Percentiles rank a stretch among this genome's conserved stretches.
Evolutionary conservation across 352 stramenopile species (phyloP).

Genomic region (Elongisporangium undulatum): DNA sequence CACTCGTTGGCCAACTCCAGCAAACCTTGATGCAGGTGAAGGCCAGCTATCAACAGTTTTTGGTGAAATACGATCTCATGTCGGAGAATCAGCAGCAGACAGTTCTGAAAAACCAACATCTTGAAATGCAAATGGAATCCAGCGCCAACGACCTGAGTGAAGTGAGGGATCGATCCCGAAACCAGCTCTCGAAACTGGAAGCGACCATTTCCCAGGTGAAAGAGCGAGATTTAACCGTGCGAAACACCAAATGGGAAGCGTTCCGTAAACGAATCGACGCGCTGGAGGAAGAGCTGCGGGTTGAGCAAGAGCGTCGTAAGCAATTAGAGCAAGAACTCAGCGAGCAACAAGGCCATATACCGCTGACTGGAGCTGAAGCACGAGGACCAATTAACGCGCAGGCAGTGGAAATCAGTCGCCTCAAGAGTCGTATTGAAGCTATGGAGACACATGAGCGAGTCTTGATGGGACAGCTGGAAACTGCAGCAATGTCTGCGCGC

Average conservation of each 20-base stretch:
- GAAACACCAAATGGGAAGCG: conserved; percentile 61
- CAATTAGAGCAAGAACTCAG: conserved; percentile 63
- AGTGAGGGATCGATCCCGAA: conserved; percentile 26
- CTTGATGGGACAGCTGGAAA: conserved; percentile 51
- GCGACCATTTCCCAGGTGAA: conserved; percentile 42
- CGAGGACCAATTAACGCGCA: conserved; percentile 7
- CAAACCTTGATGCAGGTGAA: conserved; percentile 89
- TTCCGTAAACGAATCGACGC: conserved; percentile 69
- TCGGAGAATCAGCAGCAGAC: conserved; percentile 47
- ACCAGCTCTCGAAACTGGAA: conserved; percentile 39
- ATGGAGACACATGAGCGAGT: conserved; percentile 66
- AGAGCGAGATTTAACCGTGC: conserved; percentile 49
- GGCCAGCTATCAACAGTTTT: conserved; percentile 76
- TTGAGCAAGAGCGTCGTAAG: conserved; percentile 47
- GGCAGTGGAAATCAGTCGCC: conserved; percentile 29
- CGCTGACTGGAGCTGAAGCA: conserved; percentile 16
- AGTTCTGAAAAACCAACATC: conserved; percentile 44
- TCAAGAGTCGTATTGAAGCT: conserved; percentile 57
- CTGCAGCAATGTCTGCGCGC: conserved; percentile 14
- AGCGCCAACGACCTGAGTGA: conserved; percentile 28
- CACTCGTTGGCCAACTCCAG: conserved; percentile 88
- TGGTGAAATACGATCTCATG: conserved; percentile 55
- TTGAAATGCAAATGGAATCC: conserved; percentile 53
- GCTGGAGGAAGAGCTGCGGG: conserved; percentile 55
- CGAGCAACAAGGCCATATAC: conserved; percentile 30